Conservation (phyloP, 1,139 yeast genomes). For the Hemisphaericaspora xylofermentans region DNA sequence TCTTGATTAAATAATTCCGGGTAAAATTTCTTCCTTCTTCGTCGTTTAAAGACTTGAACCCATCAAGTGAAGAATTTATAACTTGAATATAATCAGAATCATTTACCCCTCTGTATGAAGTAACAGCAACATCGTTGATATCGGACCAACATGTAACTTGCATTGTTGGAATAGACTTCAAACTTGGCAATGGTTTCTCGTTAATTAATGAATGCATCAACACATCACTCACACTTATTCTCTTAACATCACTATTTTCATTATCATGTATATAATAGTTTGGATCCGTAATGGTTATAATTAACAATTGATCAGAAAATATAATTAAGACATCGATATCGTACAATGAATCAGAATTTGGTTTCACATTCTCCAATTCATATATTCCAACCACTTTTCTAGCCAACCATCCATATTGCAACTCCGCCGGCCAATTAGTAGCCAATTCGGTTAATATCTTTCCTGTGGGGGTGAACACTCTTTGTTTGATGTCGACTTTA, state of each 20-base stretch:
- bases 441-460: conserved; percentile 83
- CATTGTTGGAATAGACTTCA: conserved; percentile 60
- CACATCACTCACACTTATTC: conserved; percentile 71
- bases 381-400: conserved; percentile 83
- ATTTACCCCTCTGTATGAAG: conserved; percentile 34
- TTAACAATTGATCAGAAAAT: conserved; percentile 76
- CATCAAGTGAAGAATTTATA: conserved; percentile 23
- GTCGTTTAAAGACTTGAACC: conserved; percentile 22
- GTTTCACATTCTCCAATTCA: conserved; percentile 45
- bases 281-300: conserved; percentile 52
- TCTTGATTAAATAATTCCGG: conserved; percentile 5
- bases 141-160: conserved; percentile 68
- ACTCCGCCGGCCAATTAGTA: conserved; percentile 79
- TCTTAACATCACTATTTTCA: conserved; percentile 34
- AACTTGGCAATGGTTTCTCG: conserved; percentile 67
- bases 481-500: conserved; percentile 47
- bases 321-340: conserved; percentile 60
- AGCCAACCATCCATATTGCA: conserved; percentile 86
- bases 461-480: conserved; percentile 90
- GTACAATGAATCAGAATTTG: conserved; percentile 23
- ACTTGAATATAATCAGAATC: conserved; percentile 27
- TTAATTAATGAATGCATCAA: conserved; percentile 87
- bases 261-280: conserved; percentile 27
- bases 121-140: conserved; percentile 53
- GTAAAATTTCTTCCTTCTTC: conserved; percentile 14